phyloP scores from a whole-genome alignment of 306 rosid species.

The Lathyrus aphaca region DNA sequence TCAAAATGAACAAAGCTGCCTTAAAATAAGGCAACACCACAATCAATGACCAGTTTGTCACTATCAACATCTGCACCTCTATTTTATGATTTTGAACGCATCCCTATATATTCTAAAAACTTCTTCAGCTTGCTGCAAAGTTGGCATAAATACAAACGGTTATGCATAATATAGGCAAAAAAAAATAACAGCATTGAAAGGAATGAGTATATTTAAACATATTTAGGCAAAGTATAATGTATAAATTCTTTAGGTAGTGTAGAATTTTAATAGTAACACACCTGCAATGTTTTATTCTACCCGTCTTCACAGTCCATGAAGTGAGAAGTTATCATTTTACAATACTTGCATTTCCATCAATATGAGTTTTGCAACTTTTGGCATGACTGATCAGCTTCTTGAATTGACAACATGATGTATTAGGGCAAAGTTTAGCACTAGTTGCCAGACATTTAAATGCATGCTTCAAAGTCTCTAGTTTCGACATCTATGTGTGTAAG shows the following conservation, averaged over 20 bases:
- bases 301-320: constrained; percentile 42
- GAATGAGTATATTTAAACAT: neutral
- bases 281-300: constrained; percentile 48
- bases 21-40: neutral
- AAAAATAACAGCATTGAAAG: neutral
- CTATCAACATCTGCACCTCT: constrained; percentile 29
- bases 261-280: constrained; percentile 27
- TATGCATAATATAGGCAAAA: too few species aligned
- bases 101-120: constrained; percentile 23
- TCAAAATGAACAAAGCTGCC: neutral
- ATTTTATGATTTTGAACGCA: constrained; percentile 18
- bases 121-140: constrained; percentile 49
- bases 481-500: constrained; percentile 25
- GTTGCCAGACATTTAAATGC: constrained; percentile 38
- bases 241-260: neutral
- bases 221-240: neutral
- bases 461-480: constrained; percentile 42
- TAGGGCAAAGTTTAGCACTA: constrained; percentile 42
- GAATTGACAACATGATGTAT: constrained; percentile 40
- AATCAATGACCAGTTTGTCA: neutral
- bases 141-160: constrained; percentile 23
- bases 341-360: constrained; percentile 41
- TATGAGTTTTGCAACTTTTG: constrained; percentile 36
- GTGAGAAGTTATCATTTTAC: constrained; percentile 46
- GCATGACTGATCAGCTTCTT: constrained; percentile 51